Conservation (phyloP, 73 alveolate genomes). For the Paraurostyla sp. region DNA sequence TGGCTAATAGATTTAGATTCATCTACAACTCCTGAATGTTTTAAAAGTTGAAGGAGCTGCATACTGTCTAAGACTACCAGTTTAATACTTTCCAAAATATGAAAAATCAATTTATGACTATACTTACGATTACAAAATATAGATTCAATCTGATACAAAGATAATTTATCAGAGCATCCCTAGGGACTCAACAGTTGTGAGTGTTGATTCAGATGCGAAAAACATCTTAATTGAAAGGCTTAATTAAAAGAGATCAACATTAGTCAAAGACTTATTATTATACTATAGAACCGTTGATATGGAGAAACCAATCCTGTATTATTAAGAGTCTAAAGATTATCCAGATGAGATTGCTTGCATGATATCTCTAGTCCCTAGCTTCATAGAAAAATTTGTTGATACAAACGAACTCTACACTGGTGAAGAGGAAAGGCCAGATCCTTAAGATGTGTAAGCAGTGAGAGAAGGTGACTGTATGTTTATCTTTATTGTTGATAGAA, state of each 20-base stretch:
- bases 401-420: background rate
- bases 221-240: too few relatives aligned
- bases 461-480: background rate
- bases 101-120: too few relatives aligned
- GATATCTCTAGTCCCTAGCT: constrained; percentile 38
- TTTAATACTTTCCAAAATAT: background rate
- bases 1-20: background rate
- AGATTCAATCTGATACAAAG: too few relatives aligned
- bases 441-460: background rate
- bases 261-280: background rate
- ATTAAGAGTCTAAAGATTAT: background rate
- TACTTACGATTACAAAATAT: too few relatives aligned
- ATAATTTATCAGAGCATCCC: too few relatives aligned
- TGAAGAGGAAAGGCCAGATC: constrained; percentile 4
- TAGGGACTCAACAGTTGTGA: too few relatives aligned
- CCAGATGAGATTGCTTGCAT: constrained; percentile 11
- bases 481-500: constrained; percentile 76
- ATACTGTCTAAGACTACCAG: too few relatives aligned
- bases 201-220: too few relatives aligned
- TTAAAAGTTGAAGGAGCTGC: background rate
- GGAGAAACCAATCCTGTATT: background rate
- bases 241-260: too few relatives aligned
- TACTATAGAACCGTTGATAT: constrained; percentile 5
- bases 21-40: too few relatives aligned
- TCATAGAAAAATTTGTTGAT: background rate